A percentile compares a stretch with the other conserved stretches of the same genome.
Conservation (phyloP, 371 early-diverging fungal species). For the Coemansia sp. region DNA sequence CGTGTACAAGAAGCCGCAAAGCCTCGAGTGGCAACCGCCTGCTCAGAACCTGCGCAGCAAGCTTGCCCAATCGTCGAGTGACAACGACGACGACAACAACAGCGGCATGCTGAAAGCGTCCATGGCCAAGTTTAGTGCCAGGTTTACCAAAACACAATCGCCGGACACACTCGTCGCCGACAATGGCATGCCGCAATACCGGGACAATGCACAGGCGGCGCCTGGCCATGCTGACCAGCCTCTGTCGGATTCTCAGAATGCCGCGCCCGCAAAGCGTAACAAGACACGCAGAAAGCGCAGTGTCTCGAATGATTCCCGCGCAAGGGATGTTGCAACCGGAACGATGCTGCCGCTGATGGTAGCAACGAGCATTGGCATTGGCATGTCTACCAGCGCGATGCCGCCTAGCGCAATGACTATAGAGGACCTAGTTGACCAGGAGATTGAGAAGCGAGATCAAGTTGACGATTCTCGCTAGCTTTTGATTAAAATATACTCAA, state of each 20-base stretch:
- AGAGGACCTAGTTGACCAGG: slow-evolving; percentile 46
- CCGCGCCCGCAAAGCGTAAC: slow-evolving; percentile 2
- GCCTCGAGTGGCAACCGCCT: slow-evolving; percentile 52
- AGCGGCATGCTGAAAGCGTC: slow-evolving; percentile 21
- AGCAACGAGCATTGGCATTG: slow-evolving; percentile 63
- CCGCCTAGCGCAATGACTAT: slow-evolving; percentile 49
- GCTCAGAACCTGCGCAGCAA: slow-evolving; percentile 51
- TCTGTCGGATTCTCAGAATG: not conserved
- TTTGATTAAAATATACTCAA: not conserved
- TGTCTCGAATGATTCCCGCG: slow-evolving; percentile 24
- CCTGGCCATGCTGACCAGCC: slow-evolving; percentile 1
- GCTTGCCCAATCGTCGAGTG: slow-evolving; percentile 23
- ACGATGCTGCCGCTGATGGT: slow-evolving; percentile 65
- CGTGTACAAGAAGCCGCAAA: slow-evolving; percentile 50
- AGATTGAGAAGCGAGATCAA: slow-evolving; percentile 33
- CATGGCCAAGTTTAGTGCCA: slow-evolving; percentile 32
- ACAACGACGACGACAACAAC: slow-evolving; percentile 1
- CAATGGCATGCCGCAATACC: not conserved
- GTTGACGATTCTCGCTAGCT: not conserved
- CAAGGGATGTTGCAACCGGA: slow-evolving; percentile 54
- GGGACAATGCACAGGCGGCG: not conserved
- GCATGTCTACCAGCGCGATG: slow-evolving; percentile 53
- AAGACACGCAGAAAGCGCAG: slow-evolving; percentile 34
- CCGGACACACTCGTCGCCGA: not conserved
- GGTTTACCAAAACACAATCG: slow-evolving; percentile 5